phyloP scores from a whole-genome alignment of 116 monocot genomes.

The Iris pallida region DNA sequence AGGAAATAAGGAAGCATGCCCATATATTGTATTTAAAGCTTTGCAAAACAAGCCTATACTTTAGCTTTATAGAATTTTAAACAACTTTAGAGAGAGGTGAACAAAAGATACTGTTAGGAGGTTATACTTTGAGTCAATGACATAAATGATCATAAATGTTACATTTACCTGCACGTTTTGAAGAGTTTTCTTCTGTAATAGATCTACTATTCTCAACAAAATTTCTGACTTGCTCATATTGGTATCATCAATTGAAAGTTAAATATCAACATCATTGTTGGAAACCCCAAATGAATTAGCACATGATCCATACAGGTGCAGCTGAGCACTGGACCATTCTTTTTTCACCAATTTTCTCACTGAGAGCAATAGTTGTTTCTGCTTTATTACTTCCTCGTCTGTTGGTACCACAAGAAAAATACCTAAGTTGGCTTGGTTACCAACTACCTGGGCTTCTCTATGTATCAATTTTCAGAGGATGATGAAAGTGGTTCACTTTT shows the following conservation, averaged over 20 bases:
- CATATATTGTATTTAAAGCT: too few relatives aligned
- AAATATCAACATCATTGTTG: conserved; percentile 90
- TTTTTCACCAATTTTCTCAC: conserved; percentile 53
- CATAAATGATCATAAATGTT: background rate
- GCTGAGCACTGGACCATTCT: conserved; percentile 80
- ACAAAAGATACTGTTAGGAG: too few relatives aligned
- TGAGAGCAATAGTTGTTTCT: conserved; percentile 52
- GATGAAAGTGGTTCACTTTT: conserved; percentile 37
- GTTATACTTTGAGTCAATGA: too few relatives aligned
- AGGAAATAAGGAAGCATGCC: too few relatives aligned
- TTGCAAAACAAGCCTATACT: too few relatives aligned
- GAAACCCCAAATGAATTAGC: conserved; percentile 92
- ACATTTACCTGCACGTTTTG: conserved; percentile 78
- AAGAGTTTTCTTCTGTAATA: conserved; percentile 66
- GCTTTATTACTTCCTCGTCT: conserved; percentile 69
- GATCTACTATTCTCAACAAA: conserved; percentile 75
- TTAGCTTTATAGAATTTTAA: too few relatives aligned
- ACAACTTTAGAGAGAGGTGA: too few relatives aligned
- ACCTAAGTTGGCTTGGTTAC: too few relatives aligned
- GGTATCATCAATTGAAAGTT: conserved; percentile 58
- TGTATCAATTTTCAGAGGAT: conserved; percentile 45
- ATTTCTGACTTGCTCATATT: conserved; percentile 67
- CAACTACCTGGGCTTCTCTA: too few relatives aligned
- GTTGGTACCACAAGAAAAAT: conserved; percentile 71
- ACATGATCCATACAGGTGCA: conserved; percentile 93